Conservation (phyloP, 495 filamentous ascomycete species). For the Penicillium cinerascens region DNA sequence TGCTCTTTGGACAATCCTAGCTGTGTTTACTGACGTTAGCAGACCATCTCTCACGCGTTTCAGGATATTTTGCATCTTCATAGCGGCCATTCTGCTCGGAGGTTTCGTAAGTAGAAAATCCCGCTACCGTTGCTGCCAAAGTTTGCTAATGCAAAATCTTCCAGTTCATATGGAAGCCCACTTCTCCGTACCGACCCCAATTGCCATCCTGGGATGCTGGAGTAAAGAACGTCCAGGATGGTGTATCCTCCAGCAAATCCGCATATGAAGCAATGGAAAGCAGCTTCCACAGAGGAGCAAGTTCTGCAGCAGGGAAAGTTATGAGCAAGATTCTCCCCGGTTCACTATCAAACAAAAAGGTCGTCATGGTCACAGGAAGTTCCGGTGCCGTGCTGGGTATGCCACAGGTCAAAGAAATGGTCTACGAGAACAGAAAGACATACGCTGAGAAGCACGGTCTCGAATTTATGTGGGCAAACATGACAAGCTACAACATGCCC, state of each 20-base stretch:
- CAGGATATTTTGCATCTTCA: too few relatives aligned
- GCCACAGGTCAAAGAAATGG: constrained; percentile 17
- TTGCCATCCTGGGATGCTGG: neutral
- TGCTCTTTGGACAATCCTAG: too few relatives aligned
- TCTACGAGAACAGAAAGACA: constrained; percentile 14
- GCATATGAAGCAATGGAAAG: neutral
- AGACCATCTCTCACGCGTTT: too few relatives aligned
- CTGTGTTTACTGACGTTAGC: too few relatives aligned
- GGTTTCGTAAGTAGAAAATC: too few relatives aligned
- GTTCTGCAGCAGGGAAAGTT: neutral
- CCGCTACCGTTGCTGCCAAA: neutral
- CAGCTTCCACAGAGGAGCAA: neutral
- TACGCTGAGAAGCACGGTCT: constrained; percentile 10
- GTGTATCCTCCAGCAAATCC: neutral
- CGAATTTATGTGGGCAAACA: constrained; percentile 10
- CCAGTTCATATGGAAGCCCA: neutral
- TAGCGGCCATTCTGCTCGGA: too few relatives aligned
- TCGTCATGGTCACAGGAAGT: constrained; percentile 16
- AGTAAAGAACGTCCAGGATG: neutral
- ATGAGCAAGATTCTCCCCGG: neutral
- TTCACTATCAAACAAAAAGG: constrained; percentile 1
- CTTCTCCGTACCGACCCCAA: neutral
- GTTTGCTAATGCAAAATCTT: neutral
- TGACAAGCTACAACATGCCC: constrained; percentile 10
- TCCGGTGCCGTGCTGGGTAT: constrained; percentile 11